Evolutionary conservation across 2,329 filamentous ascomycete species (phyloP).

Genomic region (Erysiphe pulchra): DNA sequence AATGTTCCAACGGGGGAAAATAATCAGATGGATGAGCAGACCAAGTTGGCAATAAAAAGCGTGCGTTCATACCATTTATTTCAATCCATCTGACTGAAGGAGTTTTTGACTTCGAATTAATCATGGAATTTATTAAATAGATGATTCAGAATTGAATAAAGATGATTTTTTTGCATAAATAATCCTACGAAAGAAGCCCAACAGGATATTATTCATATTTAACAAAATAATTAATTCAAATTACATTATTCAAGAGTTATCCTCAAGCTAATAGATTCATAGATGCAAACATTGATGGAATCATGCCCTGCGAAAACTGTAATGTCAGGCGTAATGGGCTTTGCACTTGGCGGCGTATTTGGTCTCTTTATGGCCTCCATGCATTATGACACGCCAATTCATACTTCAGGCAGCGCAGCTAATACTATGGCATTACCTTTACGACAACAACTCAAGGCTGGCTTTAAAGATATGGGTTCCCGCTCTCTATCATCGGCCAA

Average conservation of each 20-base stretch:
- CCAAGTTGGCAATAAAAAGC: slow-evolving; percentile 11
- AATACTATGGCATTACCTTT: slow-evolving; percentile 42
- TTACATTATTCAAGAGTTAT: too few relatives aligned
- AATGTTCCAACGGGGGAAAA: slow-evolving; percentile 1
- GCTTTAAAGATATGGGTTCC: slow-evolving; percentile 85
- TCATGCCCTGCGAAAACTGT: slow-evolving; percentile 73
- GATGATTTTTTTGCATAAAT: too few relatives aligned
- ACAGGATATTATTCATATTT: too few relatives aligned
- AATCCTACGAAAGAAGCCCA: too few relatives aligned
- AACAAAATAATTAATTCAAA: too few relatives aligned
- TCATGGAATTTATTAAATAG: too few relatives aligned
- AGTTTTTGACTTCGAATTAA: too few relatives aligned
- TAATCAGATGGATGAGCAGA: slow-evolving; percentile 8
- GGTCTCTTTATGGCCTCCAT: slow-evolving; percentile 99
- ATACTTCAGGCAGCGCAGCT: slow-evolving; percentile 16
- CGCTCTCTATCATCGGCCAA: slow-evolving; percentile 64
- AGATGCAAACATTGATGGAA: slow-evolving; percentile 37
- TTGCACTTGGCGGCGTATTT: slow-evolving; percentile 79
- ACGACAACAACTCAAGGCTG: slow-evolving; percentile 55
- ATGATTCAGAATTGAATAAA: too few relatives aligned
- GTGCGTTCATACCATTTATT: slow-evolving; percentile 5
- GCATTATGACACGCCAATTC: slow-evolving; percentile 85
- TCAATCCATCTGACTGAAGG: too few relatives aligned
- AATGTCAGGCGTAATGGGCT: slow-evolving; percentile 80
- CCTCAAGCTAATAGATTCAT: background rate